Percentiles rank a stretch among this genome's conserved stretches.
Evolutionary conservation across 192 early-diverging fungal genomes (phyloP).

Genomic region (Gryganskiella cystojenkinii): DNA sequence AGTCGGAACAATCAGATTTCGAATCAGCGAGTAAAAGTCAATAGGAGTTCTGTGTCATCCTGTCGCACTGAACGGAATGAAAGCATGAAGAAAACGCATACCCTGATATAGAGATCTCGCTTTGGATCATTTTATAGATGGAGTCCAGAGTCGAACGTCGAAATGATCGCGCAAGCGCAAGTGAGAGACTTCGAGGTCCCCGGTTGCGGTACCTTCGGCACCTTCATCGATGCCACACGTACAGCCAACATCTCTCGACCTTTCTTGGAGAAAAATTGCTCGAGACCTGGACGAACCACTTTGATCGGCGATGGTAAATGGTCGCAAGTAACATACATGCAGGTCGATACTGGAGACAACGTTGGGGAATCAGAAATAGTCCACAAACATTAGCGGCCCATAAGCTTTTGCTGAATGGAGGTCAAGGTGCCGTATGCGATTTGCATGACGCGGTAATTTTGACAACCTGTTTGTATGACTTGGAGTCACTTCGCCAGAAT

Average conservation of each 20-base stretch:
- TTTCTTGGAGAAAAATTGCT: constrained; percentile 14
- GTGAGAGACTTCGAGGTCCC: constrained; percentile 5
- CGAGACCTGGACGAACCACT: constrained; percentile 8
- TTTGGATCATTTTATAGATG: too few species aligned
- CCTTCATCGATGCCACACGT: constrained; percentile 1
- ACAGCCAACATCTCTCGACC: not conserved
- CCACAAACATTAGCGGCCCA: too few species aligned
- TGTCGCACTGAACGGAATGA: too few species aligned
- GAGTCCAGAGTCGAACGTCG: constrained; percentile 3
- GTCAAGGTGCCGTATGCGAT: constrained; percentile 8
- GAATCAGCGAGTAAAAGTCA: too few species aligned
- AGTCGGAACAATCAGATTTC: too few species aligned
- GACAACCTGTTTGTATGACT: constrained; percentile 1
- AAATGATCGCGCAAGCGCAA: constrained; percentile 8
- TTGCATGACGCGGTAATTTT: constrained; percentile 4
- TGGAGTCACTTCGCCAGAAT: not conserved
- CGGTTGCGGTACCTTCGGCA: not conserved
- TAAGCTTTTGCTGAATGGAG: constrained; percentile 7
- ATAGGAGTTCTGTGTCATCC: too few species aligned
- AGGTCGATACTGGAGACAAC: too few species aligned
- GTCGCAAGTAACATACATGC: not conserved
- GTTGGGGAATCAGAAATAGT: too few species aligned
- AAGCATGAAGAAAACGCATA: too few species aligned
- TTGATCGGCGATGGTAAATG: constrained; percentile 9
- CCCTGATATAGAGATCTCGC: too few species aligned